Percentiles rank a stretch among this genome's conserved stretches.
These are phyloP conservation scores for Boletus bicolor DNA, from an alignment of 768 basidiomycete genomes.

Conservation along the genomic window DNA sequence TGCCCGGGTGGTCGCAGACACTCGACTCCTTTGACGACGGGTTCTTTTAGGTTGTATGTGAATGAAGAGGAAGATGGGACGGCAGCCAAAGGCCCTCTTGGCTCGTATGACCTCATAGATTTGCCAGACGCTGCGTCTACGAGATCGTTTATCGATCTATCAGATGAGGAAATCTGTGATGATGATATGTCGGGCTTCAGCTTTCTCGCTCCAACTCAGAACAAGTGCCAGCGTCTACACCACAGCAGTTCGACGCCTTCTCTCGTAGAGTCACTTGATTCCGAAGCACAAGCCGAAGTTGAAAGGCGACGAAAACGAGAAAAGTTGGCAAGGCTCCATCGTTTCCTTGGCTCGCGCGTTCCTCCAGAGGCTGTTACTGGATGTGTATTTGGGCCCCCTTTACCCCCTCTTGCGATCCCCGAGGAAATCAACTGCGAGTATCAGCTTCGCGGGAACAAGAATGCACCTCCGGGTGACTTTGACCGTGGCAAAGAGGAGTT, in stretches of 20 bases:
- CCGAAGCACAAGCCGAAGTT: slow-evolving; percentile 56
- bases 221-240: slow-evolving; percentile 21
- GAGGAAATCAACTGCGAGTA: slow-evolving; percentile 34
- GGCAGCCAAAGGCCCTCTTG: slow-evolving; percentile 1
- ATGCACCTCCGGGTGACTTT: slow-evolving; percentile 46
- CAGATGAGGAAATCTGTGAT: slow-evolving; percentile 51
- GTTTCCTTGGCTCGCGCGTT: slow-evolving; percentile 80
- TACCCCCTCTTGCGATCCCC: slow-evolving; percentile 29
- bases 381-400: slow-evolving; percentile 30
- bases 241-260: slow-evolving; percentile 44
- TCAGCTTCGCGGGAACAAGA: slow-evolving; percentile 49
- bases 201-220: slow-evolving; percentile 27
- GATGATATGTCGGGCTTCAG: slow-evolving; percentile 34
- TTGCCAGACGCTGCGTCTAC: slow-evolving; percentile 28
- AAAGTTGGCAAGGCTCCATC: slow-evolving; percentile 76
- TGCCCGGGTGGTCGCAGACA: slow-evolving; percentile 43
- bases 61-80: slow-evolving; percentile 8
- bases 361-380: slow-evolving; percentile 67
- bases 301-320: slow-evolving; percentile 69
- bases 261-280: slow-evolving; percentile 45
- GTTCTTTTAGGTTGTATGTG: slow-evolving; percentile 36
- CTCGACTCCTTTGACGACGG: slow-evolving; percentile 53
- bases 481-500: slow-evolving; percentile 71
- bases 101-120: slow-evolving; percentile 10
- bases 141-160: slow-evolving; percentile 59